Base-by-base conservation (phyloP, 108 stramenopile species). In the Cyclotella sp. region DNA sequence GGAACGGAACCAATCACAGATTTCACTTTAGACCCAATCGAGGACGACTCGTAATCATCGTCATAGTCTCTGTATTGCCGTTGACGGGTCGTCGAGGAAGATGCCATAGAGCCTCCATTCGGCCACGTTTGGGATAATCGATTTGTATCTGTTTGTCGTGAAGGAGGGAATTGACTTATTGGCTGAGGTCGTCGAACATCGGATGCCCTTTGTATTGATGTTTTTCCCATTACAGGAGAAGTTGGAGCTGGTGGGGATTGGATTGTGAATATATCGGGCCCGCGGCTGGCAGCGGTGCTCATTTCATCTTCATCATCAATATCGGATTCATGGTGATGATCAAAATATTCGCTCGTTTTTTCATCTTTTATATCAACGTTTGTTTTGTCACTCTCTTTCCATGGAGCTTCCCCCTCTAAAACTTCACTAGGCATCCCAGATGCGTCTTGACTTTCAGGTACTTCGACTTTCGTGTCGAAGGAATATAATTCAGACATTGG, bases 401-500 rank as follows among this genome's bases (percentile, higher is more conserved):
- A 34, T 34, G 2, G 34, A 34, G 34, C 34, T 34, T 5, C 34
- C 6, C 34, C 47, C n/a, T 9, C 47, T 7, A 9, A 3, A 49
- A 16, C 60, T 10, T 12, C 55, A 55, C 22, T 55, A 5, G 11
- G 12, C 30, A 13, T 39, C 13, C 19, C 60, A 0, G 63, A 19
- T 64, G 24, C 73, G 63, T 76, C 67, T 19, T 70, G 60, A 70
- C 43, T 55, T 26, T 62, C 61, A 42, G 68, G 8, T 34, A 41
- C 6, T 15, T 30, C 24, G 59, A 3, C 34, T 13, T 49, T 63
- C n/a, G 28, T 41, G 16, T 67, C 57, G n/a, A 82, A 63, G 18
- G 82, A 68, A 68, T 68, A 83, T 41, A 83, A 63, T 19, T 83
- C 76, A 15, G 75, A 63, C 53, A 77, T 76, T 1, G 82, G 82